These are phyloP conservation scores for Trichoderma citrinoviride DNA, from an alignment of 2,329 filamentous ascomycete genomes.

Conservation along the genomic window DNA sequence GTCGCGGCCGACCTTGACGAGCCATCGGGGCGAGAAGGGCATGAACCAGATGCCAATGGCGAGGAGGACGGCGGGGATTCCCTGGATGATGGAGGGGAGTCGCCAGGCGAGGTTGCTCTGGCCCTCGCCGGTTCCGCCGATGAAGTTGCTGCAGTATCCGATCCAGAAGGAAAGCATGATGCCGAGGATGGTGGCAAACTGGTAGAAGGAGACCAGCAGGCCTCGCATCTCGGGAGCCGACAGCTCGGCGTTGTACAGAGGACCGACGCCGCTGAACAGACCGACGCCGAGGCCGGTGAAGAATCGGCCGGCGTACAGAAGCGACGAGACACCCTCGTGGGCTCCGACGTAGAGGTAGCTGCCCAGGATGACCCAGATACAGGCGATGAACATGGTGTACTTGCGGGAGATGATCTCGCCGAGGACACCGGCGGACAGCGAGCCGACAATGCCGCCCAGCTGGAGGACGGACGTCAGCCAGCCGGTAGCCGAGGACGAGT, in stretches of 20 bases:
- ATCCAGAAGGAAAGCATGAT: slow-evolving; percentile 67
- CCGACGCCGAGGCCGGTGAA: slow-evolving; percentile 65
- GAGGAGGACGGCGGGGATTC: slow-evolving; percentile 64
- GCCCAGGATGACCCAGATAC: slow-evolving; percentile 65
- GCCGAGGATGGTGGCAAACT: slow-evolving; percentile 58
- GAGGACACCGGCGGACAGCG: slow-evolving; percentile 66
- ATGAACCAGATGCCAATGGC: slow-evolving; percentile 72
- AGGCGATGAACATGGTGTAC: slow-evolving; percentile 65
- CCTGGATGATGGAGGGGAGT: slow-evolving; percentile 60
- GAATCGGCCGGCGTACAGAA: slow-evolving; percentile 3
- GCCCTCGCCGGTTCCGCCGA: slow-evolving; percentile 43
- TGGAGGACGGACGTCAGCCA: slow-evolving; percentile 68
- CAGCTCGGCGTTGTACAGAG: slow-evolving; percentile 50
- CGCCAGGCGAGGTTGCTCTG: slow-evolving; percentile 44
- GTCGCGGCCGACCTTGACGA: slow-evolving; percentile 68
- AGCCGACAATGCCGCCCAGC: slow-evolving; percentile 72
- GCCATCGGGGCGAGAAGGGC: slow-evolving; percentile 76
- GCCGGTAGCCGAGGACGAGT: slow-evolving; percentile 49
- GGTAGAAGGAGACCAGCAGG: slow-evolving; percentile 46
- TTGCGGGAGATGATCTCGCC: slow-evolving; percentile 69
- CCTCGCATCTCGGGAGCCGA: slow-evolving; percentile 43
- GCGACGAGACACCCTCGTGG: slow-evolving; percentile 44
- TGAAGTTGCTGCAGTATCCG: slow-evolving; percentile 41
- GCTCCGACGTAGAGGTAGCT: slow-evolving; percentile 67
- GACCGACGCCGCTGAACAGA: slow-evolving; percentile 64